phyloP scores from a whole-genome alignment of 305 asterid species.

The Fraxinus xanthoxyloides region DNA sequence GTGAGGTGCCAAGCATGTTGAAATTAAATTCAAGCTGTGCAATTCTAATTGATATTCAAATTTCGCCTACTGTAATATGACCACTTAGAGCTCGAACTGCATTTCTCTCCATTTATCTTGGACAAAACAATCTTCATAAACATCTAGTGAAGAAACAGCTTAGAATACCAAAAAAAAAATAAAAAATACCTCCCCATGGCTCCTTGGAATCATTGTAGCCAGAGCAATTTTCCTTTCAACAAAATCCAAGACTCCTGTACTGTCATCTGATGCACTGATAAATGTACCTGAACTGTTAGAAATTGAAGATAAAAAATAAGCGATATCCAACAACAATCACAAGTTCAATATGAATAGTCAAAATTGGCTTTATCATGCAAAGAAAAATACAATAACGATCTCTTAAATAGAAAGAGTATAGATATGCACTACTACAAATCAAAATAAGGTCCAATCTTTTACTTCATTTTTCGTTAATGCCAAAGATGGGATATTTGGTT shows the following conservation, averaged over 20 bases:
- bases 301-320: slow-evolving; percentile 8
- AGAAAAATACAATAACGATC: background rate
- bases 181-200: slow-evolving; percentile 68
- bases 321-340: background rate
- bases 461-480: background rate
- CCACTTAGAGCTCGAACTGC: background rate
- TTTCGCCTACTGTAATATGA: background rate
- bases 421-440: background rate
- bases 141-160: background rate
- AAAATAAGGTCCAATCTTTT: background rate
- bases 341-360: background rate
- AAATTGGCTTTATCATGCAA: background rate
- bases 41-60: background rate
- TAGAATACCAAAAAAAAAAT: background rate
- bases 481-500: background rate
- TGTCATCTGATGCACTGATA: slow-evolving; percentile 68
- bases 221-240: slow-evolving; percentile 70
- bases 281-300: slow-evolving; percentile 68
- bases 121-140: background rate
- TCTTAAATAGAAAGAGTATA: background rate
- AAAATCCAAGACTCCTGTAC: slow-evolving; percentile 44
- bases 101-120: background rate
- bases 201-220: slow-evolving; percentile 66
- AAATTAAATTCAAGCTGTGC: background rate
- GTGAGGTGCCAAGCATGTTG: background rate